Evolutionary conservation across 495 filamentous ascomycete genomes (phyloP).

Genomic region (Tuber brumale): DNA sequence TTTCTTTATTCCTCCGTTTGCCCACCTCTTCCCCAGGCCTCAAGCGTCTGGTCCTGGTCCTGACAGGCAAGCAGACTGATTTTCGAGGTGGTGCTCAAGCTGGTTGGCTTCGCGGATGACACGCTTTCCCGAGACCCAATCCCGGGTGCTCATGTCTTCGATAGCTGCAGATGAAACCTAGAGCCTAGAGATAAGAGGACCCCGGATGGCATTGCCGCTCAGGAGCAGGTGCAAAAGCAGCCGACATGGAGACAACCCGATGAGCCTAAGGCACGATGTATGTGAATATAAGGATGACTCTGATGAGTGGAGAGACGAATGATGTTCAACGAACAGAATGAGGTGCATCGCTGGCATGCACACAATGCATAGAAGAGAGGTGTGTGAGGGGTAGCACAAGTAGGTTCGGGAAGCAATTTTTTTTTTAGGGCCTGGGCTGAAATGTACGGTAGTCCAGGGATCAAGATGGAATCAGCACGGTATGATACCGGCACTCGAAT

Average conservation of each 20-base stretch:
- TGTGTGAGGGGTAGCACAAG: not conserved
- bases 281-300: not conserved
- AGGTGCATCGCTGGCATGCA: not conserved
- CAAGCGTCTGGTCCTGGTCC: not conserved
- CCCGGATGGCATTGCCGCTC: slow-evolving; percentile 4
- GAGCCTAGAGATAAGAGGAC: not conserved
- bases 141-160: not conserved
- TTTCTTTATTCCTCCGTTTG: not conserved
- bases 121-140: not conserved
- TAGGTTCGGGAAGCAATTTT: not conserved
- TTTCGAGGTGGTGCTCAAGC: not conserved
- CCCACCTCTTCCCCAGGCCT: not conserved
- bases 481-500: too few species aligned
- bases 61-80: not conserved
- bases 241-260: not conserved
- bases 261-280: slow-evolving; percentile 6
- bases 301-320: slow-evolving; percentile 1
- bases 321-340: not conserved
- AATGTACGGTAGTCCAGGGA: not conserved
- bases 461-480: not conserved
- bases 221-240: not conserved
- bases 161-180: not conserved
- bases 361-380: not conserved
- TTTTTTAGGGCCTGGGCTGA: not conserved
- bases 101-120: not conserved